Evolutionary conservation across 2,329 filamentous ascomycete genomes (phyloP), one percentile per base, ranked within the genome.

Genomic region (Periconia digitata): DNA sequence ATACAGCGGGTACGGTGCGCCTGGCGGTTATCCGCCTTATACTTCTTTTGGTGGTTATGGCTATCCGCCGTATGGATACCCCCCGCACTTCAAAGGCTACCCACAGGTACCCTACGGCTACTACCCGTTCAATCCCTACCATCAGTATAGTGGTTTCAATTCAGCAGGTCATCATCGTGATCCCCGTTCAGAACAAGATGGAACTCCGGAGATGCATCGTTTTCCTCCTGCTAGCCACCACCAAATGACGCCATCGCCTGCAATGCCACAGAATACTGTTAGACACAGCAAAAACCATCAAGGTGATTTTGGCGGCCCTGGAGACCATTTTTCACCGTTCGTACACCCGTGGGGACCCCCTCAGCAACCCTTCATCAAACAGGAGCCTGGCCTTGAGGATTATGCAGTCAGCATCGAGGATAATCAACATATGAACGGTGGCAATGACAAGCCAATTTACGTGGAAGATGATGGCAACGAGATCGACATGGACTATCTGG

Each of bases 361-460:
- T 6, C n/a, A 8, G 2, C 16, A 34, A 1, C 15, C 38, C 6
- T 48, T 43, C 24, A 50, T 63, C 50, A 64, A 63, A 44, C 51
- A 52, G 6, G 59, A 64, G 39, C 51, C 55, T 10, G 48, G 43
- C 6, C 13, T 45, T 13, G 53, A 53, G 16, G 24, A 51, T 10
- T 35, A 27, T 3, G 20, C 37, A 6, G 45, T 40, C 17, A 23
- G 40, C 1, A 10, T 39, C 8, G 46, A 58, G 2, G 46, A 53
- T 12, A n/a, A n/a, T n/a, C n/a, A n/a, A n/a, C n/a, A n/a, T n/a
- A n/a, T n/a, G n/a, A n/a, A n/a, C n/a, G n/a, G n/a, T n/a, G n/a
- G n/a, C n/a, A n/a, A n/a, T n/a, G n/a, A n/a, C n/a, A n/a, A n/a
- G n/a, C n/a, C n/a, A n/a, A n/a, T n/a, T n/a, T n/a, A n/a, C n/a